Evolutionary conservation across 139 green algal genomes (phyloP).

Genomic region (Volvox africanus): DNA sequence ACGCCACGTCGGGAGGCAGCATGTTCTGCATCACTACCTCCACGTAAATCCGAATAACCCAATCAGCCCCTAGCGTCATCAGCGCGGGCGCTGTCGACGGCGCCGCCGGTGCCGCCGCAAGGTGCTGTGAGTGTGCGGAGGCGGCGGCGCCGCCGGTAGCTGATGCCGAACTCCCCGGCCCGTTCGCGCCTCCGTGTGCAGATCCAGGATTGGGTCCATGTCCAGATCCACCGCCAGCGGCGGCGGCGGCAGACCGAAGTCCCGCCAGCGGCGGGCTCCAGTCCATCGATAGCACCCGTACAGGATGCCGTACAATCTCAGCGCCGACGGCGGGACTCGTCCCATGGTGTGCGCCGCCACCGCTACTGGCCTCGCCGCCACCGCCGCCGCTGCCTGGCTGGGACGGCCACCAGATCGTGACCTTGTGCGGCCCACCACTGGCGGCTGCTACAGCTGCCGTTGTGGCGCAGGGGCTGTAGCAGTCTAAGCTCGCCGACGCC

Average conservation of each 20-base stretch:
- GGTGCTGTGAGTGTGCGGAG: neutral
- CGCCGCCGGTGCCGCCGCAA: constrained; percentile 2
- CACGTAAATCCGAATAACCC: constrained; percentile 76
- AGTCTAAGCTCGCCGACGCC: constrained; percentile 58
- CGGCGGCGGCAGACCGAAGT: neutral
- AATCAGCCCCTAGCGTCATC: constrained; percentile 70
- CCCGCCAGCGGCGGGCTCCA: constrained; percentile 63
- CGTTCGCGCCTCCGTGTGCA: too few species aligned
- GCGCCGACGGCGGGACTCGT: constrained; percentile 45
- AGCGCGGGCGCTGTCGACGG: constrained; percentile 64
- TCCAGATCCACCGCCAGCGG: neutral
- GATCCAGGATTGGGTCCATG: too few species aligned
- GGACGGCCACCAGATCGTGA: constrained; percentile 70
- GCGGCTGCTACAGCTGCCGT: constrained; percentile 4
- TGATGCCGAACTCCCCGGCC: neutral
- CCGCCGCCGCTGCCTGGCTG: neutral
- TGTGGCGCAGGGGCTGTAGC: constrained; percentile 62
- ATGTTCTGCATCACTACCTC: constrained; percentile 68
- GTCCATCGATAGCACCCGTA: constrained; percentile 56
- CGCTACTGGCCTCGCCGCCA: neutral
- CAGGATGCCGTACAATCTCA: constrained; percentile 64
- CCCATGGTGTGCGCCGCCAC: neutral
- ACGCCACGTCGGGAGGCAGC: constrained; percentile 32
- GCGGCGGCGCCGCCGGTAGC: neutral
- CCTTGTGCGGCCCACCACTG: constrained; percentile 45